These are phyloP conservation scores for Boletus sp. DNA, from an alignment of 768 basidiomycete genomes.

Conservation along the genomic window DNA sequence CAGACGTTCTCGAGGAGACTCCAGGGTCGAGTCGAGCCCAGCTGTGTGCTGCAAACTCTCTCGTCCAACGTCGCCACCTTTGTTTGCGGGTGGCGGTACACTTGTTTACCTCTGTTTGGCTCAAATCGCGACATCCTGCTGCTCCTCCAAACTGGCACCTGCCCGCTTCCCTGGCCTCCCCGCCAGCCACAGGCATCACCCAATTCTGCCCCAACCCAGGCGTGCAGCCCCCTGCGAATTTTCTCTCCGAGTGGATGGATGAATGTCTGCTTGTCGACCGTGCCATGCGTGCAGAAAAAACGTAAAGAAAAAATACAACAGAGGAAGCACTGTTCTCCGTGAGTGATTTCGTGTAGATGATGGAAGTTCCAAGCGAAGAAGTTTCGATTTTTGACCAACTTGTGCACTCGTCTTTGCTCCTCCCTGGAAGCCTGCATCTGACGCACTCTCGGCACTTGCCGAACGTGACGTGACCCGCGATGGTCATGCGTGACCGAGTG, in stretches of 20 bases:
- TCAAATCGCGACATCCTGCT: constrained; percentile 10
- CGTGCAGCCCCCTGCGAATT: not conserved
- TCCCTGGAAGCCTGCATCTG: constrained; percentile 23
- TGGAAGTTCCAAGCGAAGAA: constrained; percentile 36
- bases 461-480: constrained; percentile 22
- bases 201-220: not conserved
- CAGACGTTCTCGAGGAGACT: constrained; percentile 19
- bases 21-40: constrained; percentile 16
- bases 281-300: constrained; percentile 3
- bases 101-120: constrained; percentile 31
- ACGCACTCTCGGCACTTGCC: constrained; percentile 26
- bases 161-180: constrained; percentile 22
- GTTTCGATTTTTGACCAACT: constrained; percentile 26
- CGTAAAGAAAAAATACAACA: constrained; percentile 3
- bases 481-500: constrained; percentile 9
- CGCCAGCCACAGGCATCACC: constrained; percentile 15
- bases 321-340: not conserved
- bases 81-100: constrained; percentile 34
- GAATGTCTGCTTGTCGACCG: not conserved
- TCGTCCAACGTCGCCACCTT: constrained; percentile 24
- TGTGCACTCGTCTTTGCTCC: constrained; percentile 20
- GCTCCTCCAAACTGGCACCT: constrained; percentile 27
- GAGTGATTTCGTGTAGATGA: constrained; percentile 19
- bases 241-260: not conserved
- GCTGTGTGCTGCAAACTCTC: constrained; percentile 20